Evolutionary conservation across 129 eudicot genomes (phyloP).

Genomic region (Chrysanthemum seticuspe): DNA sequence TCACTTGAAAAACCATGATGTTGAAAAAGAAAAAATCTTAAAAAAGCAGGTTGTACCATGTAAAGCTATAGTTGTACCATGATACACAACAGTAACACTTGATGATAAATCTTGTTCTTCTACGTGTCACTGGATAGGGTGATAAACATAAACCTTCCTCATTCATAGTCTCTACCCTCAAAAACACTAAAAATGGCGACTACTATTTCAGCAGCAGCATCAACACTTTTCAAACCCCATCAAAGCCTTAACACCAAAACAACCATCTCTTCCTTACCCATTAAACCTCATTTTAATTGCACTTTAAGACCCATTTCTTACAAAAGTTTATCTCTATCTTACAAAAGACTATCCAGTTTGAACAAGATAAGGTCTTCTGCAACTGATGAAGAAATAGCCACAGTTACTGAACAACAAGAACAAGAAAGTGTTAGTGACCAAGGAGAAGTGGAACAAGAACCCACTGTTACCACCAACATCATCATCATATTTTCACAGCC

Average conservation of each 20-base stretch:
- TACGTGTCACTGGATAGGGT: constrained; percentile 11
- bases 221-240: constrained; percentile 29
- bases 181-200: constrained; percentile 43
- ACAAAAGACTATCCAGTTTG: constrained; percentile 27
- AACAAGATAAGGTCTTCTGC: constrained; percentile 40
- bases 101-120: constrained; percentile 11
- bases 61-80: constrained; percentile 19
- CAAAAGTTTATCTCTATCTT: not conserved
- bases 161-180: no score
- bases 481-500: no score
- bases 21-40: no score
- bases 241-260: constrained; percentile 20
- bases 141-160: not conserved
- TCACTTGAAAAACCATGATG: no score
- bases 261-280: constrained; percentile 12
- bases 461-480: constrained; percentile 75
- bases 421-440: constrained; percentile 8
- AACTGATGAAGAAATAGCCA: constrained; percentile 39
- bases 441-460: constrained; percentile 46
- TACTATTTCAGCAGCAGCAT: constrained; percentile 40
- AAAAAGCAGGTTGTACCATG: constrained; percentile 2
- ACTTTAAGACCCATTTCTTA: no score
- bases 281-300: constrained; percentile 11
- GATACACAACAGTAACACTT: not conserved
- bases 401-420: constrained; percentile 41